Percentiles rank a stretch among this genome's conserved stretches.
Evolutionary conservation across 2,329 filamentous ascomycete species (phyloP).

Genomic region (Aureobasidium sp.): DNA sequence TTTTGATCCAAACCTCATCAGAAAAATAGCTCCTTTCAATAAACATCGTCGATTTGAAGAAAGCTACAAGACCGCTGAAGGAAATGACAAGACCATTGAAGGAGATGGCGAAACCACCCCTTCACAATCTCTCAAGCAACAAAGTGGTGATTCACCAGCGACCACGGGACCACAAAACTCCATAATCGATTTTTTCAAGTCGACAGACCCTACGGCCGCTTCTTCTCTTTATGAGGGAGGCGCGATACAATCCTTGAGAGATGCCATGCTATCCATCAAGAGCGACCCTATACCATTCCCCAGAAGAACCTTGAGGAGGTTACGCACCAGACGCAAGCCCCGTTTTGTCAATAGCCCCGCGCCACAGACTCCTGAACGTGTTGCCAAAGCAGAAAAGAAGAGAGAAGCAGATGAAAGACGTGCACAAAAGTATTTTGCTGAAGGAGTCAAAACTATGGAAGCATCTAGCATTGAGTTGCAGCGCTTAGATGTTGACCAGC

Average conservation of each 20-base stretch:
- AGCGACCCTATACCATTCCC: not conserved
- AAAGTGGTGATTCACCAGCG: not conserved
- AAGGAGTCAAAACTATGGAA: not conserved
- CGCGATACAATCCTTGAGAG: constrained; percentile 2
- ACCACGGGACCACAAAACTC: not conserved
- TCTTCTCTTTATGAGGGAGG: not conserved
- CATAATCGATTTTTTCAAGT: not conserved
- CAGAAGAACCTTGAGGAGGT: not conserved
- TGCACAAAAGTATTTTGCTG: not conserved
- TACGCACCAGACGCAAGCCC: not conserved
- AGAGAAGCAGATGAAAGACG: not conserved
- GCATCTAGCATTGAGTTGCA: not conserved
- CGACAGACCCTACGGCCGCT: not conserved
- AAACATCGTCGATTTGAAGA: not conserved
- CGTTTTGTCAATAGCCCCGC: not conserved
- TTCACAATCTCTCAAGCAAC: not conserved
- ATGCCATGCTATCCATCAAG: constrained; percentile 10
- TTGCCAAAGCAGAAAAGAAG: not conserved
- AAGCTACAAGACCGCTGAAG: not conserved
- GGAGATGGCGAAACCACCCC: not conserved
- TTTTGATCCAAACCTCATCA: not conserved
- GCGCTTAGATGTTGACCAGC: constrained; percentile 33
- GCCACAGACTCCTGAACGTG: not conserved
- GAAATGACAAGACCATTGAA: not conserved
- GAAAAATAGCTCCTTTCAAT: not conserved